Evolutionary conservation across 495 filamentous ascomycete genomes (phyloP).

Genomic region (Daldinia vernicosa): DNA sequence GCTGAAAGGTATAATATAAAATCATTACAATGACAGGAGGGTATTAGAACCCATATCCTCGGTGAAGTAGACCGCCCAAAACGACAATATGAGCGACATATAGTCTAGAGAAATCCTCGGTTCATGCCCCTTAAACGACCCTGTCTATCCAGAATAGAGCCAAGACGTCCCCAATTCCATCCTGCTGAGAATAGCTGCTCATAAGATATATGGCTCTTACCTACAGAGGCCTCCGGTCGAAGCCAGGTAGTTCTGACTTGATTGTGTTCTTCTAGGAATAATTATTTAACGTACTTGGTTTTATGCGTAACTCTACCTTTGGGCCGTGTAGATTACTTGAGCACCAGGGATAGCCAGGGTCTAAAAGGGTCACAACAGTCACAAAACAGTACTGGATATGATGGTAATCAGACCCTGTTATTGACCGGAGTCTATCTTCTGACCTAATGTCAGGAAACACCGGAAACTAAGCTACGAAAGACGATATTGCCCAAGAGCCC

Average conservation of each 20-base stretch:
- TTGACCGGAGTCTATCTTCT: background rate
- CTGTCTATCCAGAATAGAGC: too few species aligned
- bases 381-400: background rate
- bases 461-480: background rate
- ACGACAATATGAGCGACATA: too few species aligned
- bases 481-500: background rate
- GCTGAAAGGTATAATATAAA: too few species aligned
- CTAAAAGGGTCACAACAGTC: background rate
- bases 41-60: too few species aligned
- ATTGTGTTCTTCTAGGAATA: background rate
- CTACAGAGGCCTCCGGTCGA: background rate
- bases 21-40: too few species aligned
- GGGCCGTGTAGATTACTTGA: background rate
- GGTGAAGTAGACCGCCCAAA: too few species aligned
- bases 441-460: background rate
- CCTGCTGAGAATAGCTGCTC: too few species aligned
- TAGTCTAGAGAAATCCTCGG: too few species aligned
- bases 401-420: background rate
- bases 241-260: background rate
- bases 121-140: too few species aligned
- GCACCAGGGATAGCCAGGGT: background rate
- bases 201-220: too few species aligned
- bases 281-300: background rate
- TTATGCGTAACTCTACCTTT: background rate
- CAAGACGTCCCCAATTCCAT: too few species aligned